Evolutionary conservation across 169 alveolate genomes (phyloP).

Genomic region (Plasmodium blacklocki): DNA sequence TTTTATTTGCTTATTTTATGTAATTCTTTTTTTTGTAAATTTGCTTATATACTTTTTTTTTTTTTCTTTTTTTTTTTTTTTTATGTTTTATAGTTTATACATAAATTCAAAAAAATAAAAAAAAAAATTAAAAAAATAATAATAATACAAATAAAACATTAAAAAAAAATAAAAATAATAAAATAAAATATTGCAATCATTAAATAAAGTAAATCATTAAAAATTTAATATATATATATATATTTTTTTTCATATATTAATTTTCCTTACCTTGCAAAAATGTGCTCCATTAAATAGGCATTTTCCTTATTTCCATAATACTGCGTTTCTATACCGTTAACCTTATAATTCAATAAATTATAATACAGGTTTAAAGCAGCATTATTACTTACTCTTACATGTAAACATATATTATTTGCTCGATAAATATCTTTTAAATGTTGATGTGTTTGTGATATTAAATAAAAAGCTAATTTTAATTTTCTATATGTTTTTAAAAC

Average conservation of each 20-base stretch:
- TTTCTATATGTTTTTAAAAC: slow-evolving; percentile 82
- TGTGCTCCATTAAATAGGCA: slow-evolving; percentile 83
- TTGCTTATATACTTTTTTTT: neutral
- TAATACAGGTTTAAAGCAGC: slow-evolving; percentile 83
- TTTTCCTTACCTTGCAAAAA: slow-evolving; percentile 31
- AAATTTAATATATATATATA: neutral
- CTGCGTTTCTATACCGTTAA: slow-evolving; percentile 79
- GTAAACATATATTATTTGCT: slow-evolving; percentile 78
- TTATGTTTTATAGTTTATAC: neutral
- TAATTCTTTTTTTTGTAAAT: neutral
- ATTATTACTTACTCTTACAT: slow-evolving; percentile 83
- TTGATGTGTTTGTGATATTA: slow-evolving; percentile 83
- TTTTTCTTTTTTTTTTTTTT: neutral
- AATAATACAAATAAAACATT: no score
- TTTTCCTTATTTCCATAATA: slow-evolving; percentile 86
- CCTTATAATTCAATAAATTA: slow-evolving; percentile 79
- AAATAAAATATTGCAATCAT: no score
- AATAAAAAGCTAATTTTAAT: slow-evolving; percentile 80
- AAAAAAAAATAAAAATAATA: no score
- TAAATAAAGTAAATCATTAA: no score
- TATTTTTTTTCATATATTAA: neutral
- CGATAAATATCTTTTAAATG: slow-evolving; percentile 21
- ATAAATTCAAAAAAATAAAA: no score
- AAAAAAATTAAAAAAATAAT: no score
- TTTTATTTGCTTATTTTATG: neutral